These are phyloP conservation scores for Pythium utonaiense DNA, from an alignment of 352 stramenopile species.

Conservation along the genomic window DNA sequence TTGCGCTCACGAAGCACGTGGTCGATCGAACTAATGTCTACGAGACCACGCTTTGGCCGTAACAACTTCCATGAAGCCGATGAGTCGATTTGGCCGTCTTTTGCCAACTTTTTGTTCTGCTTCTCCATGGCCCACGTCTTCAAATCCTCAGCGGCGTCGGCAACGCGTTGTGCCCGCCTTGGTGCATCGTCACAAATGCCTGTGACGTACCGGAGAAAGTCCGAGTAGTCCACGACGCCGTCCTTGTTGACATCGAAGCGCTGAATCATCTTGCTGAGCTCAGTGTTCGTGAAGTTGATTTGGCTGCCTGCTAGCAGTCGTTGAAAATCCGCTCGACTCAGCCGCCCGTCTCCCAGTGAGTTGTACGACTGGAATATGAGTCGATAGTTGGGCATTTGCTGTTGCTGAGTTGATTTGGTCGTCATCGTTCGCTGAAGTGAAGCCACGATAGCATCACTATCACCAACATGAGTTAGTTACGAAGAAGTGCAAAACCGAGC, in stretches of 20 bases:
- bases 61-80: conserved; percentile 64
- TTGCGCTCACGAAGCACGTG: conserved; percentile 55
- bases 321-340: conserved; percentile 71
- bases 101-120: conserved; percentile 72
- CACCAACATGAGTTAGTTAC: too few species aligned
- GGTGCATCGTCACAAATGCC: conserved; percentile 61
- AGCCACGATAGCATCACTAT: conserved; percentile 64
- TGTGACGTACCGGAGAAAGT: conserved; percentile 78
- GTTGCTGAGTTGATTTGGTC: conserved; percentile 38
- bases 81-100: conserved; percentile 80
- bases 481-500: background rate
- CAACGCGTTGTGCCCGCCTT: conserved; percentile 50
- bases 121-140: conserved; percentile 68
- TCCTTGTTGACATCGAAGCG: conserved; percentile 78
- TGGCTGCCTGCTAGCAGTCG: conserved; percentile 64
- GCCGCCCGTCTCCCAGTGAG: conserved; percentile 53
- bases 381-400: conserved; percentile 66
- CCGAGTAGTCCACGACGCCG: conserved; percentile 68
- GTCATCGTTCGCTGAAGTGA: conserved; percentile 68
- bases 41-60: conserved; percentile 48
- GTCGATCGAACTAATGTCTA: conserved; percentile 54
- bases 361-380: conserved; percentile 81
- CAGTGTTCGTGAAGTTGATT: conserved; percentile 63
- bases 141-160: conserved; percentile 60
- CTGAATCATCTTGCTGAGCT: conserved; percentile 78